Percentiles rank a stretch among this genome's conserved stretches.
Evolutionary conservation across 305 asterid species (phyloP).

Genomic region (Fraxinus ornus): DNA sequence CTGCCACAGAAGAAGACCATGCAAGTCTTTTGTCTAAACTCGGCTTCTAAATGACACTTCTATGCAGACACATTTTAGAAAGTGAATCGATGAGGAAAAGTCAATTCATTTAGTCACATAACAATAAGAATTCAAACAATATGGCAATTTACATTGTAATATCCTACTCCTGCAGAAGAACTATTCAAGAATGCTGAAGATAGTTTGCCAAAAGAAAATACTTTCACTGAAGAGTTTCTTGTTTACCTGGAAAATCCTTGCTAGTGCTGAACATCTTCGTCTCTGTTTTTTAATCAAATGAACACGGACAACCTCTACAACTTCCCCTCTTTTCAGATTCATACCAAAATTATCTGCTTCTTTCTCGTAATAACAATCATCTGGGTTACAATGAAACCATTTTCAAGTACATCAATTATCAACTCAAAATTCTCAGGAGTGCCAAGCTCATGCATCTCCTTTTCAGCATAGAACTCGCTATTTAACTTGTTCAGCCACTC

Average conservation of each 20-base stretch:
- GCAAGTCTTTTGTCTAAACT: too few relatives aligned
- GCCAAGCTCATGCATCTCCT: slow-evolving; percentile 32
- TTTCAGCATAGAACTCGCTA: slow-evolving; percentile 27
- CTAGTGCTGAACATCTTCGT: slow-evolving; percentile 57
- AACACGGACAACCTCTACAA: slow-evolving; percentile 52
- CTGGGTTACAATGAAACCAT: slow-evolving; percentile 52
- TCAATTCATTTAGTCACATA: too few relatives aligned
- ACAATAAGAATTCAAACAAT: too few relatives aligned
- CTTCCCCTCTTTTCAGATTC: slow-evolving; percentile 50
- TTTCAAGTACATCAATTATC: slow-evolving; percentile 73
- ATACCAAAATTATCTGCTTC: slow-evolving; percentile 38
- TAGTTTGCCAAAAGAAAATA: too few relatives aligned
- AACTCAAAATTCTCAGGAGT: slow-evolving; percentile 65
- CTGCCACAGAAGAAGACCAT: too few relatives aligned
- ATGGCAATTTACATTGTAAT: too few relatives aligned
- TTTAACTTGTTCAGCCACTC: slow-evolving; percentile 60
- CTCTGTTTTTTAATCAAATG: slow-evolving; percentile 74
- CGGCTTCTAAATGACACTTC: too few relatives aligned
- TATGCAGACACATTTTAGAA: too few relatives aligned
- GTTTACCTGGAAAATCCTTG: slow-evolving; percentile 79
- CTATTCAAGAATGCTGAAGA: too few relatives aligned
- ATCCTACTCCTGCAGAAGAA: too few relatives aligned
- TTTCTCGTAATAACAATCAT: slow-evolving; percentile 52
- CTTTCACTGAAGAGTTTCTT: background rate
- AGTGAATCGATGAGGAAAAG: too few relatives aligned